Evolutionary conservation across 108 stramenopile species (phyloP).

Genomic region (Licmophora abbreviata): DNA sequence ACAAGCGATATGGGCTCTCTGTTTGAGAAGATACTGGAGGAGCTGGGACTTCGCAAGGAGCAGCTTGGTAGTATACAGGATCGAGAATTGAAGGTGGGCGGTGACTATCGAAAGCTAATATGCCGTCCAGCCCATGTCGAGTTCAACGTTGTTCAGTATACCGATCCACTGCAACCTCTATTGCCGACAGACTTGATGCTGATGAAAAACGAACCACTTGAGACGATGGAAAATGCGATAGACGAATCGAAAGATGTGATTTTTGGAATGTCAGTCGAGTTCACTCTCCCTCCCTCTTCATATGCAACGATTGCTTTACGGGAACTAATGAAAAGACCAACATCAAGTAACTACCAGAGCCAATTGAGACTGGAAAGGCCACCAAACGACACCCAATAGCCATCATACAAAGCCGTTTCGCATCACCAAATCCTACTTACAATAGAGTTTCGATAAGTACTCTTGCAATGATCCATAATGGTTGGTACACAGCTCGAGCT

Average conservation of each 20-base stretch:
- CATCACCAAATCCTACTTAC: too few species aligned
- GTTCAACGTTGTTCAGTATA: constrained; percentile 52
- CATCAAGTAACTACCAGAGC: constrained; percentile 73
- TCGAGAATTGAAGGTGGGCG: constrained; percentile 48
- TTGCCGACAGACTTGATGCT: constrained; percentile 82
- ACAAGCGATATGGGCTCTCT: constrained; percentile 35
- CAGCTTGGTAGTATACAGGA: constrained; percentile 35
- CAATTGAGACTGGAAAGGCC: constrained; percentile 38
- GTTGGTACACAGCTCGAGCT: too few species aligned
- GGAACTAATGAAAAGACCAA: constrained; percentile 79
- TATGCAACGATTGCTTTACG: constrained; percentile 88
- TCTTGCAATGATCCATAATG: too few species aligned
- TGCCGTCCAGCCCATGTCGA: constrained; percentile 63
- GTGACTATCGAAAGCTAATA: constrained; percentile 79
- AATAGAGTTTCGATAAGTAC: too few species aligned
- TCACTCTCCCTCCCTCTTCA: constrained; percentile 77
- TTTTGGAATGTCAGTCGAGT: constrained; percentile 76
- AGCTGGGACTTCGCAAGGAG: constrained; percentile 39
- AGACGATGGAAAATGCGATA: constrained; percentile 11
- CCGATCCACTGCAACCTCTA: constrained; percentile 69
- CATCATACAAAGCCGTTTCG: too few species aligned
- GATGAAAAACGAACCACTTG: constrained; percentile 16
- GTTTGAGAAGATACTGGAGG: constrained; percentile 38
- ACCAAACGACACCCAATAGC: too few species aligned
- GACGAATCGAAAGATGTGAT: constrained; percentile 14